Conservation (phyloP, 2,329 filamentous ascomycete species). For the Fusarium xyrophilum region DNA sequence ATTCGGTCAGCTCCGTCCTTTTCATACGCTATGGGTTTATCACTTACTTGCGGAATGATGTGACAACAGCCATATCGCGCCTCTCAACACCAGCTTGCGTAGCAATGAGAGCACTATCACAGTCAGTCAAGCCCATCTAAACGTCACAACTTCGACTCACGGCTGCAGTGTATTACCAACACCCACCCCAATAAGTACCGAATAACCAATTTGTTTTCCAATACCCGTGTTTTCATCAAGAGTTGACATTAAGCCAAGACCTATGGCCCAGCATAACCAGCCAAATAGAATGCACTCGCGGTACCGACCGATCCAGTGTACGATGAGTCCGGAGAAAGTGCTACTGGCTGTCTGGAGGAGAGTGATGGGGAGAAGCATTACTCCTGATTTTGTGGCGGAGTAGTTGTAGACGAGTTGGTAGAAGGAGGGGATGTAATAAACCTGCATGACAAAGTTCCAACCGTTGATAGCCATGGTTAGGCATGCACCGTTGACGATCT, state of each 20-base stretch:
- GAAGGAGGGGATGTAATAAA: slow-evolving; percentile 57
- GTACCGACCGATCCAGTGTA: slow-evolving; percentile 60
- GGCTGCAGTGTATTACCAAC: slow-evolving; percentile 61
- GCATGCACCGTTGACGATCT: slow-evolving; percentile 62
- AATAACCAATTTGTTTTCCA: slow-evolving; percentile 62
- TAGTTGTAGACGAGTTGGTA: slow-evolving; percentile 56
- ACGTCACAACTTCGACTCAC: slow-evolving; percentile 36
- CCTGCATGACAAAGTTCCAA: slow-evolving; percentile 65
- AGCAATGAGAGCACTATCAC: slow-evolving; percentile 54
- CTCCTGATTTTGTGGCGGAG: slow-evolving; percentile 51
- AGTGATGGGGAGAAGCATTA: slow-evolving; percentile 52
- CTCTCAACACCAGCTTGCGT: slow-evolving; percentile 63
- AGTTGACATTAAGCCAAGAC: slow-evolving; percentile 60
- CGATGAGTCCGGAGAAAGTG: slow-evolving; percentile 59
- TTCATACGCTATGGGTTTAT: too few relatives aligned
- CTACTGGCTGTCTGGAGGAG: slow-evolving; percentile 56
- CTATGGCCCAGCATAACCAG: slow-evolving; percentile 59
- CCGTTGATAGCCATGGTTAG: slow-evolving; percentile 65
- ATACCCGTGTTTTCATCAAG: slow-evolving; percentile 55
- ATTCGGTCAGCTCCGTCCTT: too few relatives aligned
- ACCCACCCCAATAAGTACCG: slow-evolving; percentile 58
- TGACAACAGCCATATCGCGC: slow-evolving; percentile 53
- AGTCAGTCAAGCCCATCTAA: background rate
- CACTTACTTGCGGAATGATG: slow-evolving; percentile 53
- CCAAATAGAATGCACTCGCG: slow-evolving; percentile 62